Base-by-base conservation (phyloP, 352 stramenopile species). In the Phytophthora colocasiae region DNA sequence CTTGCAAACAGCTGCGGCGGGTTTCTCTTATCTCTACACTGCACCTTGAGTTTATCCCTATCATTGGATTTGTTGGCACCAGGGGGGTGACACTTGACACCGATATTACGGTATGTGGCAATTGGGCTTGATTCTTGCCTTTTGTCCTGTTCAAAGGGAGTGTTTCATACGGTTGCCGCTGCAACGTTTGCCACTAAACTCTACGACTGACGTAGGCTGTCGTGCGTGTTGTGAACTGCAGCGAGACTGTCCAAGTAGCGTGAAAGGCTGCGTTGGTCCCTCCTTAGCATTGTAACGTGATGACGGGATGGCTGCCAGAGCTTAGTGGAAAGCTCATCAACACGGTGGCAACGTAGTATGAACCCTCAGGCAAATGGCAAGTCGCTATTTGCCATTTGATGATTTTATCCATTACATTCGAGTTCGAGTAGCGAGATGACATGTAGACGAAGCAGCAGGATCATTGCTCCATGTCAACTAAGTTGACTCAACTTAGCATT, bases 361-460 rank as follows among this genome's bases (percentile, higher is more conserved):
- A 22, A 22, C 22, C 22, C 22, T 22, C 22, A 22, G 22, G 2
- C 22, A 22, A 22, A 22, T 22, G 22, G 22, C 22, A 22, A 22
- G 22, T 22, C 22, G 22, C 22, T 22, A 22, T 22, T 22, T 22
- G 22, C 45, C n/a, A 44, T 27, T 45, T 58, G 36, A 63, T 22
- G 45, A 44, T 11, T n/a, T n/a, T n/a, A 46, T 15, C 6, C 49
- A 53, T 55, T 56, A 57, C 52, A 39, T 36, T 56, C 19, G 40
- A 11, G 19, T 40, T 24, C 52, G 61, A 58, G 61, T 57, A 56
- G 60, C 43, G 53, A 69, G 53, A 64, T 58, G 22, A 54, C 19
- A 15, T 58, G 61, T 45, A 63, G 44, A 58, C 54, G 39, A 48
- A 58, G 36, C 60, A 26, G 10, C 9, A 45, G 27, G 27, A 40